Percentiles rank a stretch among this genome's conserved stretches.
Evolutionary conservation across 1,284 basidiomycete genomes (phyloP).

Genomic region (Pisolithus thermaeus): DNA sequence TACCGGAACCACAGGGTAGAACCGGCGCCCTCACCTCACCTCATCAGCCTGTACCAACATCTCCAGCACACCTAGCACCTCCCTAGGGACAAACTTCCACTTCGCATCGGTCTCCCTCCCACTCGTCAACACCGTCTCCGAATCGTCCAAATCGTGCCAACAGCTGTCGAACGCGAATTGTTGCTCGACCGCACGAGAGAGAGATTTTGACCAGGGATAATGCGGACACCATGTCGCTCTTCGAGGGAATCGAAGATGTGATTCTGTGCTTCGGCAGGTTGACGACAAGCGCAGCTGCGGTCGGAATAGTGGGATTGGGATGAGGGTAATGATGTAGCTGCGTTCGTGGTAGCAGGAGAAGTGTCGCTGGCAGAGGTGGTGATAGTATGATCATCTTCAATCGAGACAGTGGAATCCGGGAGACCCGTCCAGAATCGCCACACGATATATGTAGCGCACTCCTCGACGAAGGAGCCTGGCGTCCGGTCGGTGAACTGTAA

Average conservation of each 20-base stretch:
- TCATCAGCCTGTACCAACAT: slow-evolving; percentile 27
- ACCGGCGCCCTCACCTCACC: neutral
- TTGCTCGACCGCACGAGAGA: slow-evolving; percentile 85
- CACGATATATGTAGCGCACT: slow-evolving; percentile 77
- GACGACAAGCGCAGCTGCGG: slow-evolving; percentile 73
- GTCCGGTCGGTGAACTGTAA: slow-evolving; percentile 81
- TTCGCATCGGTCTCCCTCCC: slow-evolving; percentile 36
- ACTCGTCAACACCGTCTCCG: slow-evolving; percentile 67
- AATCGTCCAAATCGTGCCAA: slow-evolving; percentile 67
- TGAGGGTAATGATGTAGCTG: neutral
- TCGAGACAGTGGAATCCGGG: slow-evolving; percentile 21
- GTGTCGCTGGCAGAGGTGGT: neutral
- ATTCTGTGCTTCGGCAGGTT: slow-evolving; percentile 87
- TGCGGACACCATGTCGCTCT: slow-evolving; percentile 74
- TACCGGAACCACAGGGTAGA: too few relatives aligned
- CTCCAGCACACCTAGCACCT: slow-evolving; percentile 29
- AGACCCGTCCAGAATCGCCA: slow-evolving; percentile 77
- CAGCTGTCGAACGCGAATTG: slow-evolving; percentile 74
- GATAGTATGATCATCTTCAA: neutral
- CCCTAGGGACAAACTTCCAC: too few relatives aligned
- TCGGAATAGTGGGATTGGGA: slow-evolving; percentile 35
- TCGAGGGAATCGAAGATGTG: slow-evolving; percentile 84
- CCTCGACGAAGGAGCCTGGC: slow-evolving; percentile 78
- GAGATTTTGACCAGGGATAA: slow-evolving; percentile 69
- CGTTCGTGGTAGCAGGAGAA: neutral